Base-by-base conservation (phyloP, 441 rosid species). In the Cnidoscolus chayamansa region DNA sequence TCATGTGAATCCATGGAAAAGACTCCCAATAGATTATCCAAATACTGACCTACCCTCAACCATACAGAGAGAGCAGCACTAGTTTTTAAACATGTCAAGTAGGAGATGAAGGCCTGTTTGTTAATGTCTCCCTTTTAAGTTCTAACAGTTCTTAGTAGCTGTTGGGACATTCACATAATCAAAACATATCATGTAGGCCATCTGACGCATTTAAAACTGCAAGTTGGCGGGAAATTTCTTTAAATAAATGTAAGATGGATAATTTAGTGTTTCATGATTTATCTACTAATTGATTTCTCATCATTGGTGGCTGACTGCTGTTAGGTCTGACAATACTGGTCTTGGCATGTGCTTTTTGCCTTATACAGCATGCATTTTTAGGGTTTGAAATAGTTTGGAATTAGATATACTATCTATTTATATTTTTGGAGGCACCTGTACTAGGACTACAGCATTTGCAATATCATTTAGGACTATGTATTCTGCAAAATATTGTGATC, bases 401-500 rank as follows among this genome's bases (percentile, higher is more conserved):
- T 30, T 58, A 19, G 16, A 57, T 50, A 69, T 20, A 4, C 8
- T 51, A 16, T 37, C 7, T 1, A 19, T 37, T 50, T 47, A 12
- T 35, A 30, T 50, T 71, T 17, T 59, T 16, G 15, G 7, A 15
- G 62, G 32, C 7, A 48, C 47, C 30, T 12, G n/a, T 16, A 7
- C 19, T 54, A 7, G 49, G 37, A 73, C 35, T 20, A 57, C 40
- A 43, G 47, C 17, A 19, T 20, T 67, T 30, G 25, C 64, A 54
- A 1, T 17, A 59, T 65, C 5, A 45, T n/a, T 10, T 20, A 49
- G 50, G 67, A 31, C 59, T n/a, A 10, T 10, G 17, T 0, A 6
- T 37, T 59, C 67, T 54, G 19, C 56, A 35, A 72, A 59, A 57
- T 7, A 66, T 68, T 43, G 7, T 30, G 54, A 57, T 77, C 80